Conservation (phyloP, 148 eudicot genomes). For the Camellia lanceoleosa region DNA sequence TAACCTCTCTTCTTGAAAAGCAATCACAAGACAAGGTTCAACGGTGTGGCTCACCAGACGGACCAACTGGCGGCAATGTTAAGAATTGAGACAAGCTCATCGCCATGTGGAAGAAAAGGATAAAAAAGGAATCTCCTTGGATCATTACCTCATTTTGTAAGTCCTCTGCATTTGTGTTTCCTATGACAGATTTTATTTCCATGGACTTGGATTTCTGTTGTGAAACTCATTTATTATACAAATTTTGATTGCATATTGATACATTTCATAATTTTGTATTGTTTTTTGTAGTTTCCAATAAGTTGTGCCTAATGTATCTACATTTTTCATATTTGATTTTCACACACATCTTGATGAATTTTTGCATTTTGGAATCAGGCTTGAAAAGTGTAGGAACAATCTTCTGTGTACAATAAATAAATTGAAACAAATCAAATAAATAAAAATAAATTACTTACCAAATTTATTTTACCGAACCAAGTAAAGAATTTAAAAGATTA, state of each 20-base stretch:
- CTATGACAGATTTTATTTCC: slow-evolving; percentile 14
- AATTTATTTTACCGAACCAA: too few relatives aligned
- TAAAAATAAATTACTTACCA: too few relatives aligned
- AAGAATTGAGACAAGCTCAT: slow-evolving; percentile 57
- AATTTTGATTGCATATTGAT: background rate
- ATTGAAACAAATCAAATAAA: too few relatives aligned
- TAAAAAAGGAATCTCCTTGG: slow-evolving; percentile 59
- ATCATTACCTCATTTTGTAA: slow-evolving; percentile 79
- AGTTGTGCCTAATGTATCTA: slow-evolving; percentile 1
- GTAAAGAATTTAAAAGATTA: too few relatives aligned
- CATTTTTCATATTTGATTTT: background rate
- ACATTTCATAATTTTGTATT: background rate
- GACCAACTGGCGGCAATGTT: slow-evolving; percentile 28
- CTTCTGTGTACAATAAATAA: too few relatives aligned
- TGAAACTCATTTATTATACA: too few relatives aligned
- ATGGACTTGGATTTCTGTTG: background rate
- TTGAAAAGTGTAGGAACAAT: background rate
- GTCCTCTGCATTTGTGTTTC: slow-evolving; percentile 23
- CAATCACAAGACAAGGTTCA: slow-evolving; percentile 42
- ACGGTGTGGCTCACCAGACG: slow-evolving; percentile 8
- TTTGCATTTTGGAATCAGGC: background rate
- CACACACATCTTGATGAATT: background rate
- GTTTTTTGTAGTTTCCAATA: background rate
- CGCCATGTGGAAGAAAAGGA: slow-evolving; percentile 64
- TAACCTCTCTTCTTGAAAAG: slow-evolving; percentile 11